Percentiles rank a stretch among this genome's conserved stretches.
phyloP scores from a whole-genome alignment of 768 basidiomycete genomes.

The Naganishia vaughanmartiniae region DNA sequence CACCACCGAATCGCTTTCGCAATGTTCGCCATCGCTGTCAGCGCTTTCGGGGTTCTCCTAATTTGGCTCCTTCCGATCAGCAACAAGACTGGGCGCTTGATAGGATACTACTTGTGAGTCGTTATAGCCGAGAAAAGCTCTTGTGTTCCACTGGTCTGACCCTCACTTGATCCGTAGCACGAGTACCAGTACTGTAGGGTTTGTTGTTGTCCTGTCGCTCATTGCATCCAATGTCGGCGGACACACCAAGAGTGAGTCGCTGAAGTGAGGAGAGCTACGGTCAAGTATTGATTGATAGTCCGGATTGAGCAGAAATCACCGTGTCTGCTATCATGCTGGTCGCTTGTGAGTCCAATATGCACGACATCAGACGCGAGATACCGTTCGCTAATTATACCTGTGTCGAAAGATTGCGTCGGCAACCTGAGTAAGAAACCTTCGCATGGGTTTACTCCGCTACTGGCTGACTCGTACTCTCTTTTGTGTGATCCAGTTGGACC shows the following conservation, averaged over 20 bases:
- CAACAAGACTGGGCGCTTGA: constrained; percentile 28
- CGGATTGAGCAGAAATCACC: constrained; percentile 27
- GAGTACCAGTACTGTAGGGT: constrained; percentile 25
- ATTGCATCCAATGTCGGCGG: constrained; percentile 36
- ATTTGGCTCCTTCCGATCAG: constrained; percentile 27
- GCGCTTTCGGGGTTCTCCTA: constrained; percentile 30
- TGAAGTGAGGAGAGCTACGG: neutral
- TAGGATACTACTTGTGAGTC: constrained; percentile 34
- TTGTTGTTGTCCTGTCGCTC: constrained; percentile 31
- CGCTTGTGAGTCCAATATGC: constrained; percentile 14
- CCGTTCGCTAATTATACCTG: neutral
- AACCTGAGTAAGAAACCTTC: constrained; percentile 21
- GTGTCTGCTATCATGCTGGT: constrained; percentile 31
- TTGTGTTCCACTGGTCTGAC: neutral
- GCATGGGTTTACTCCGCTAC: neutral
- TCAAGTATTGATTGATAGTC: neutral
- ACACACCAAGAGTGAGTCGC: constrained; percentile 28
- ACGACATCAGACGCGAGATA: too few species aligned
- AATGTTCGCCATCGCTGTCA: constrained; percentile 16
- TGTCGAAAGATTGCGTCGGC: constrained; percentile 32
- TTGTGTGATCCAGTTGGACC: constrained; percentile 13
- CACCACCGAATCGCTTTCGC: constrained; percentile 19
- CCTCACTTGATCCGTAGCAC: neutral
- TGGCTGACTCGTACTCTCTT: neutral
- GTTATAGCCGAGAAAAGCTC: neutral